Conservation (phyloP, 768 basidiomycete genomes). For the Leccinum imitatum region DNA sequence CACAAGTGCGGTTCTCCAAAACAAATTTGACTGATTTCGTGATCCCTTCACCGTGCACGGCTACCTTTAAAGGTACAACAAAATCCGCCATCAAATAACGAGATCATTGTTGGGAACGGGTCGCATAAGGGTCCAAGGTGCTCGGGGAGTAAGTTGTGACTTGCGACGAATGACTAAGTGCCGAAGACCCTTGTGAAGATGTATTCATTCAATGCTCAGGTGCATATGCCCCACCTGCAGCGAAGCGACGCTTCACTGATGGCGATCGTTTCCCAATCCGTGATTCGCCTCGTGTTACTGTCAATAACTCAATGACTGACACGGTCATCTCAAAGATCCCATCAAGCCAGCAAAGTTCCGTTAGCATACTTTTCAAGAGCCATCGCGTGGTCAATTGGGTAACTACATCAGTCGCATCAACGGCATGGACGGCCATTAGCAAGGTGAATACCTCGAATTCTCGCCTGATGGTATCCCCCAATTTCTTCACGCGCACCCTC, state of each 20-base stretch:
- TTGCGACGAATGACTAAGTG: slow-evolving; percentile 6
- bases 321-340: slow-evolving; percentile 14
- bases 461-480: slow-evolving; percentile 10
- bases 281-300: slow-evolving; percentile 25
- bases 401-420: slow-evolving; percentile 5
- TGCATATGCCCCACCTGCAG: slow-evolving; percentile 11
- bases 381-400: slow-evolving; percentile 6
- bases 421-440: slow-evolving; percentile 10
- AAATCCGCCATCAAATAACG: slow-evolving; percentile 3
- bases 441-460: slow-evolving; percentile 13
- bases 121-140: slow-evolving; percentile 10
- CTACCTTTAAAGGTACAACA: slow-evolving; percentile 11
- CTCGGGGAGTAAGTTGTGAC: slow-evolving; percentile 10
- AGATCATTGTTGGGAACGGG: neutral
- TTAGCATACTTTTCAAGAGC: neutral
- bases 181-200: slow-evolving; percentile 17
- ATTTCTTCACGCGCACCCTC: slow-evolving; percentile 19
- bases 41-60: slow-evolving; percentile 14
- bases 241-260: slow-evolving; percentile 22
- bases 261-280: slow-evolving; percentile 14
- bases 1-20: slow-evolving; percentile 10
- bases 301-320: slow-evolving; percentile 12
- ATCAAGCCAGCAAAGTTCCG: slow-evolving; percentile 13
- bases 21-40: slow-evolving; percentile 7
- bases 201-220: neutral